Base-by-base conservation (phyloP, 2,329 filamentous ascomycete species). In the Paracamarosporium sp. region DNA sequence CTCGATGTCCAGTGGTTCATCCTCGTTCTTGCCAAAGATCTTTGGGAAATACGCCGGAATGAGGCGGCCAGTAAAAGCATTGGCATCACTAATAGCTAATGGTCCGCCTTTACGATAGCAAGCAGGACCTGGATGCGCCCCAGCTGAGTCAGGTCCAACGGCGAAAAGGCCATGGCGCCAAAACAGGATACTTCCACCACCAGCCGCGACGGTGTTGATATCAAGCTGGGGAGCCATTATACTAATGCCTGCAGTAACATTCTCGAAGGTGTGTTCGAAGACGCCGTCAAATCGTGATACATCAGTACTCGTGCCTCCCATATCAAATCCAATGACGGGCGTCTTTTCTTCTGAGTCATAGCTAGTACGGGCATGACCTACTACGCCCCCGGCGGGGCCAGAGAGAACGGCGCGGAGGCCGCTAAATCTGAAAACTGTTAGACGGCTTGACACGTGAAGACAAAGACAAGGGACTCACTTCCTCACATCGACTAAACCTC, bases 361-460 rank as follows among this genome's bases (percentile, higher is more conserved):
- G 27, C 61, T 76, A 1, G 74, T 73, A 43, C 65, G 62, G 3
- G 67, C 62, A 47, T 70, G 67, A 5, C 73, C 74, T 0, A 76
- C 70, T 1, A 76, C 73, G 30, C 75, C 74, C 2, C 73, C 73
- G 13, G 74, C 74, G 15, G 74, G 74, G 2, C 73, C 73, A 30
- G 68, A 71, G 1, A 75, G 53, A 5, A 75, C 68, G 8, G 65
- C 69, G 40, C 68, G 66, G 4, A 74, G 56, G 25, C 74, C 73
- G 20, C 61, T 65, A 53, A 75, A 74, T 28, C 68, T 67, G 28
- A 56, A 54, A 35, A 57, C 74, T 74, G 51, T 94, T 90, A 17
- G 88, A 92, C 75, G 95, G 91, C 92, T 96, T 96, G 63, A 96
- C n/a, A n/a, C n/a, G n/a, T n/a, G n/a, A n/a, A n/a, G n/a, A n/a